Evolutionary conservation across 2,329 filamentous ascomycete genomes (phyloP).

Genomic region (Mollisiaceae sp.): DNA sequence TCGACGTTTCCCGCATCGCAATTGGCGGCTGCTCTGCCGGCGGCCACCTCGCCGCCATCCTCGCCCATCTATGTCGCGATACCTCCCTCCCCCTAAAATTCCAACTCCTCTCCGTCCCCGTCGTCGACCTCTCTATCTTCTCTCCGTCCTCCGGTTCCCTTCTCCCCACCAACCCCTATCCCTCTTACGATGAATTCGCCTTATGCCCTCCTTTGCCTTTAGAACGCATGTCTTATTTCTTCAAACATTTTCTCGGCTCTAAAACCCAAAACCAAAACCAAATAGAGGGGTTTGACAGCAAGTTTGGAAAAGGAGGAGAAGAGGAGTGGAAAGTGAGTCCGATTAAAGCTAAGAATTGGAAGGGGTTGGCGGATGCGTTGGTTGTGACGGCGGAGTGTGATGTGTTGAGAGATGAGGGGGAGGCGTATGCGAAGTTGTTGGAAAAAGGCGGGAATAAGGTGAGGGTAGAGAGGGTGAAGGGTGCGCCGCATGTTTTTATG

Average conservation of each 20-base stretch:
- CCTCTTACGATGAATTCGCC: slow-evolving; percentile 30
- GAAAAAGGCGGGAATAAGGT: slow-evolving; percentile 27
- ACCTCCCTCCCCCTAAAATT: slow-evolving; percentile 27
- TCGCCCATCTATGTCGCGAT: slow-evolving; percentile 31
- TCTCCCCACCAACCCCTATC: slow-evolving; percentile 18
- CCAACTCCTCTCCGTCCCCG: slow-evolving; percentile 30
- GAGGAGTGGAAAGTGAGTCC: slow-evolving; percentile 29
- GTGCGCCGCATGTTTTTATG: slow-evolving; percentile 33
- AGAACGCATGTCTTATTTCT: slow-evolving; percentile 30
- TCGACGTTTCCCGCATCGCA: slow-evolving; percentile 26
- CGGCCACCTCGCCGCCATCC: slow-evolving; percentile 29
- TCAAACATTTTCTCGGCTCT: slow-evolving; percentile 25
- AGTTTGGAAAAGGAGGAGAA: slow-evolving; percentile 5
- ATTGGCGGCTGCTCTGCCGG: slow-evolving; percentile 33
- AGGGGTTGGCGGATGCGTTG: slow-evolving; percentile 39
- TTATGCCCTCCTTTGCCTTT: slow-evolving; percentile 25
- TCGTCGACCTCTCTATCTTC: slow-evolving; percentile 28
- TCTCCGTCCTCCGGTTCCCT: slow-evolving; percentile 12
- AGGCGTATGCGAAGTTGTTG: slow-evolving; percentile 33
- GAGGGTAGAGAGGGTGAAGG: slow-evolving; percentile 25
- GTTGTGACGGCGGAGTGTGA: slow-evolving; percentile 45
- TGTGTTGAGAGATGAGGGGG: slow-evolving; percentile 44
- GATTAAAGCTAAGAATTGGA: slow-evolving; percentile 40
- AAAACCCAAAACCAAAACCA: neutral
- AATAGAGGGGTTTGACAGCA: neutral